Evolutionary conservation across 768 basidiomycete genomes (phyloP).

Genomic region (Trametes sanguinea): DNA sequence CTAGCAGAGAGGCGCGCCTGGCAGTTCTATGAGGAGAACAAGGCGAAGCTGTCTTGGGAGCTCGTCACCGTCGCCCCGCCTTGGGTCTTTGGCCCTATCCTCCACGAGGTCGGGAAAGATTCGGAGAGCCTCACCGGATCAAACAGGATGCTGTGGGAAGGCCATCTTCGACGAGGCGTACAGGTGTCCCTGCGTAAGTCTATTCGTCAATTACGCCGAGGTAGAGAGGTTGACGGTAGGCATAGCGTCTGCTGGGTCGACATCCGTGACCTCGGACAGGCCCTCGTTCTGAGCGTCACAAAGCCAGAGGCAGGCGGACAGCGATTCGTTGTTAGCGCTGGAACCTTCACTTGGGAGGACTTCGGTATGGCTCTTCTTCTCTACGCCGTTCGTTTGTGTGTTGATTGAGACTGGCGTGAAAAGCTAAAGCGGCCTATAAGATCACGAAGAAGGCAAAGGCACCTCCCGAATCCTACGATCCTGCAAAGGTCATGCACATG

Average conservation of each 20-base stretch:
- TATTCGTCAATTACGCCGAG: too few relatives aligned
- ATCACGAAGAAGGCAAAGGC: background rate
- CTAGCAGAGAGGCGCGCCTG: conserved; percentile 62
- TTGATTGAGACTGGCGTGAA: too few relatives aligned
- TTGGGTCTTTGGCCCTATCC: conserved; percentile 28
- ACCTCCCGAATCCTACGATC: background rate
- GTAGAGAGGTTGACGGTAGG: too few relatives aligned
- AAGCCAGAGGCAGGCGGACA: conserved; percentile 37
- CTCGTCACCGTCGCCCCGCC: conserved; percentile 55
- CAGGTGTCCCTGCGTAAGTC: too few relatives aligned
- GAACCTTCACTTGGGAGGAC: conserved; percentile 18
- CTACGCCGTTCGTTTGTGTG: too few relatives aligned
- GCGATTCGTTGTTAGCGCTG: conserved; percentile 36
- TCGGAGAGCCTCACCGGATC: conserved; percentile 38
- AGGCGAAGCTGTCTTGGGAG: conserved; percentile 48
- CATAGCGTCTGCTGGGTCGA: too few relatives aligned
- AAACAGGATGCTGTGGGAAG: background rate
- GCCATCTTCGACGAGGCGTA: too few relatives aligned
- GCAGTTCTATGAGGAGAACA: conserved; percentile 47
- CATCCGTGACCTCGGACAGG: conserved; percentile 37
- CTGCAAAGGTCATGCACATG: background rate
- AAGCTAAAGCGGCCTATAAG: background rate
- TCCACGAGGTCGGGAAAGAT: conserved; percentile 35
- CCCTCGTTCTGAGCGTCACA: conserved; percentile 32
- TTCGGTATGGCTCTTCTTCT: background rate